Base-by-base conservation (phyloP, 2,329 filamentous ascomycete genomes). In the Dactylellina leptospora region DNA sequence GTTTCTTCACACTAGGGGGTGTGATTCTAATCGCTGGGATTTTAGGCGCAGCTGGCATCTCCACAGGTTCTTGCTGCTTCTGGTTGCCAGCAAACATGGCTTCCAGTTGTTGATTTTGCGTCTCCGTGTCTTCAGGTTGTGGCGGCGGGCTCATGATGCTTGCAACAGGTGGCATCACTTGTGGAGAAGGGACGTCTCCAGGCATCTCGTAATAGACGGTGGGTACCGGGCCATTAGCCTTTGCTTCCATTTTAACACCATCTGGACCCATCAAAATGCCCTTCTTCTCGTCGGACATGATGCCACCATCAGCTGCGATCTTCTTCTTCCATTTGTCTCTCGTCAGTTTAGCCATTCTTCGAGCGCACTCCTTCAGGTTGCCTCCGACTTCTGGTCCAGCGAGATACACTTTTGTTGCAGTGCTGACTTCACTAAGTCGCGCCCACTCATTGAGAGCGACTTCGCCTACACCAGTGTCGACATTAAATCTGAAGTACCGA, bases 381-480 rank as follows among this genome's bases (percentile, higher is more conserved):
- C 82, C 84, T 78, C 96, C 90, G 68, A 96, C 89, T 0, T 87
- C 87, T 8, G 85, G 83, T 70, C 88, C 88, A 3, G 84, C 82
- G 59, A 97, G 85, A 78, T 97, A 97, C 73, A 89, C 87, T 75
- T 91, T 86, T 0, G 95, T 97, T 78, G 89, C 89, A 10, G 92
- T 96, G 82, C 91, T 96, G 81, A 97, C 97, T 48, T 96, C 93
- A 27, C 90, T 89, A n/a, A 97, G 82, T 1, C 93, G 87, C 76
- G 91, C 86, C 93, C 93, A 97, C 79, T 97, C 93, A 78, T 97
- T 97, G 92, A 97, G 97, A 60, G 91, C 93, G 78, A 97, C 97
- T 78, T 97, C 93, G 58, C 93, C 93, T 1, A 97, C 93, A 0
- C 93, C 95, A 9, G 97, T 88, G 78, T 97, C 93, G 36, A 97